Base-by-base conservation (phyloP, 352 stramenopile genomes). In the Phytophthora capsici region DNA sequence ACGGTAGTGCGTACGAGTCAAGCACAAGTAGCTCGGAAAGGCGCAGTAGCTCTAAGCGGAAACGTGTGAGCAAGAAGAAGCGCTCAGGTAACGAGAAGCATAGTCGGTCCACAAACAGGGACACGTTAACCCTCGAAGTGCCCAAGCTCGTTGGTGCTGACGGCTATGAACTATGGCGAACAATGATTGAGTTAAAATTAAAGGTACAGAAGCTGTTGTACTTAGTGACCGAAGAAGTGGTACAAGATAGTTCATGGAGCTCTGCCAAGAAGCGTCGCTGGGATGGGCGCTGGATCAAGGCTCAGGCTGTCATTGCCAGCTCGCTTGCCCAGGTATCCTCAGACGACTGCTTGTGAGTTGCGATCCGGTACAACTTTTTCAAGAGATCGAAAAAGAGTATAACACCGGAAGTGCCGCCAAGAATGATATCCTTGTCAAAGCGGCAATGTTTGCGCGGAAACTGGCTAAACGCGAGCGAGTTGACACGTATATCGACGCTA, bases 331-430 rank as follows among this genome's bases (percentile, higher is more conserved):
- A 32, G 55, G 2, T 55, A 63, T 25, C 54, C n/a, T n/a, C n/a
- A n/a, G 43, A 14, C 34, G 43, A 14, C 16, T 26, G 6, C 34
- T 56, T 3, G 45, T 63, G 2, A 63, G 30, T 23, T 55, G 44
- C n/a, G 14, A 56, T 25, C 55, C 55, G 7, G 55, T 56, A 6
- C 9, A 10, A 14, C 38, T 40, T 8, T 50, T 59, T n/a, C 38
- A 59, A n/a, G 38, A 50, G n/a, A 59, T 48, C 9, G 36, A 57
- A 10, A 57, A 57, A 25, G 20, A 57, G 23, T 59, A 49, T 37
- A 59, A 59, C 14, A 23, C 51, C 13, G 51, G 51, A 0, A 59
- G 38, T 17, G 51, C 37, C 0, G 51, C 37, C 2, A 59, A 59
- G 25, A 59, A 59, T 8, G 36, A 50, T n/a, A 59, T 59, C 22